phyloP scores from a whole-genome alignment of 2,329 filamentous ascomycete genomes.

The Geoglossum cookeanum region DNA sequence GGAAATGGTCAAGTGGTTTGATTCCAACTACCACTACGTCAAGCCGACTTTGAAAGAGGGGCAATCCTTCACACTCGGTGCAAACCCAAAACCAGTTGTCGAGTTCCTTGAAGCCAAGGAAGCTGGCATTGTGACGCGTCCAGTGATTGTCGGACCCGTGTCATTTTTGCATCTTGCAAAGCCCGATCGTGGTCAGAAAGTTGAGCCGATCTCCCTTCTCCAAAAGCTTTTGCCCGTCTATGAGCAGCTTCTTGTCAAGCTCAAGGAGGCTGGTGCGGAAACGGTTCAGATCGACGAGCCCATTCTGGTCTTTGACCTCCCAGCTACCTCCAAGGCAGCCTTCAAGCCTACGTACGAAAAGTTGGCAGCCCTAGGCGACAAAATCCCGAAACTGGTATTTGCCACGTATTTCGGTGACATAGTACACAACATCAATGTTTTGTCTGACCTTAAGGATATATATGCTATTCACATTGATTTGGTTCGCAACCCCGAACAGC shows the following conservation, averaged over 20 bases:
- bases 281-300: slow-evolving; percentile 98
- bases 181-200: slow-evolving; percentile 85
- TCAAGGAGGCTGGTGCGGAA: slow-evolving; percentile 92
- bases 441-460: slow-evolving; percentile 53
- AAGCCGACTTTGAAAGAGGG: slow-evolving; percentile 95
- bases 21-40: slow-evolving; percentile 99
- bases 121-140: slow-evolving; percentile 79
- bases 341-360: slow-evolving; percentile 98
- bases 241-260: slow-evolving; percentile 74
- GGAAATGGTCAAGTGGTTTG: slow-evolving; percentile 99
- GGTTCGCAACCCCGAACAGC: slow-evolving; percentile 95
- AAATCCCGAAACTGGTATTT: slow-evolving; percentile 73
- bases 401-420: slow-evolving; percentile 99
- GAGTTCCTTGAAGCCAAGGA: slow-evolving; percentile 98
- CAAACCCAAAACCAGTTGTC: slow-evolving; percentile 77
- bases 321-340: slow-evolving; percentile 75
- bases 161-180: slow-evolving; percentile 96
- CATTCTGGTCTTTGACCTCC: slow-evolving; percentile 84
- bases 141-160: slow-evolving; percentile 86
- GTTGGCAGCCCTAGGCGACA: slow-evolving; percentile 53
- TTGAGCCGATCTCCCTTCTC: slow-evolving; percentile 85
- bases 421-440: slow-evolving; percentile 90
- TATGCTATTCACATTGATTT: slow-evolving; percentile 87
- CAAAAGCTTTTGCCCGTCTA: slow-evolving; percentile 90
- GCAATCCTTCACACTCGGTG: slow-evolving; percentile 81